Evolutionary conservation across 2,329 filamentous ascomycete species (phyloP).

Genomic region (Pseudogymnoascus sp.): DNA sequence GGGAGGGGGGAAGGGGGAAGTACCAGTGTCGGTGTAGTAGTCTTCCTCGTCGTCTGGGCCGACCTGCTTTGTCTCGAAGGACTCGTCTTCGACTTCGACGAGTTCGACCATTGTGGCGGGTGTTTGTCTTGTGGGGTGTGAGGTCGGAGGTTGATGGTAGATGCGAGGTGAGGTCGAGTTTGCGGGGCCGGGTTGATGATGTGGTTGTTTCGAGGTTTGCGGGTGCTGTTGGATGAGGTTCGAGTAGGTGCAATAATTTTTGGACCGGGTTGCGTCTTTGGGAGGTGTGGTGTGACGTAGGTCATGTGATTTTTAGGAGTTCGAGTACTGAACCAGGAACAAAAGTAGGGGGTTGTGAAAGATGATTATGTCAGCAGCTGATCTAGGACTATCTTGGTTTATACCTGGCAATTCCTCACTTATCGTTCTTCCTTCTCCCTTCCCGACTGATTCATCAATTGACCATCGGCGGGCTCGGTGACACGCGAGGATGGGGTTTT

Average conservation of each 20-base stretch:
- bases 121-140: neutral
- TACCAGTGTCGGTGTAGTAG: conserved; percentile 89
- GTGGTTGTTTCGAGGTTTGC: neutral
- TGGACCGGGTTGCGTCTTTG: neutral
- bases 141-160: neutral
- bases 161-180: neutral
- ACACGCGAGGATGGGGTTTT: conserved; percentile 10
- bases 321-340: too few relatives aligned
- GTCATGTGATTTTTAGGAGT: neutral
- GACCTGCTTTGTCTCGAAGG: conserved; percentile 67
- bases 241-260: conserved; percentile 6
- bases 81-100: conserved; percentile 93
- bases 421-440: neutral
- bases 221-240: conserved; percentile 1
- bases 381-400: neutral
- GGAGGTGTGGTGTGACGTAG: neutral
- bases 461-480: neutral
- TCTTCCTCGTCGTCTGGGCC: conserved; percentile 65
- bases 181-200: neutral
- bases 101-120: conserved; percentile 77
- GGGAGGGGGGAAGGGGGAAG: conserved; percentile 19
- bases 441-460: neutral
- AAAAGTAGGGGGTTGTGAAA: conserved; percentile 11
- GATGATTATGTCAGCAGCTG: conserved; percentile 10
- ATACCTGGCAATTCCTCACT: neutral